Evolutionary conservation across 1,284 basidiomycete genomes (phyloP).

Genomic region (Nidula niveotomentosa): DNA sequence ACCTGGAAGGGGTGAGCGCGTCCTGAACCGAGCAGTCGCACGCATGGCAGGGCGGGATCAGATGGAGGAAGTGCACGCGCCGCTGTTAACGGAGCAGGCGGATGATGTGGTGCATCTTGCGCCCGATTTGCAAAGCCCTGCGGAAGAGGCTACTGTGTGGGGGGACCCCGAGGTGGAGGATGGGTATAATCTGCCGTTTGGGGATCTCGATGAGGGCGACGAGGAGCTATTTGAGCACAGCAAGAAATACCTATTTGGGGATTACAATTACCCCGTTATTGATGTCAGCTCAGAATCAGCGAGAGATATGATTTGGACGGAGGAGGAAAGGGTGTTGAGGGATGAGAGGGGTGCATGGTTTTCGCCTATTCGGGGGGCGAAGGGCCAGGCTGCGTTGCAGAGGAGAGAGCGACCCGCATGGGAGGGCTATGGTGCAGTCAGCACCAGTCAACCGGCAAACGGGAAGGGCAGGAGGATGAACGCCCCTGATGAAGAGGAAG

Average conservation of each 20-base stretch:
- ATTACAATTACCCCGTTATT: constrained; percentile 89
- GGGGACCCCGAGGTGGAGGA: constrained; percentile 39
- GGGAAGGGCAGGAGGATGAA: constrained; percentile 10
- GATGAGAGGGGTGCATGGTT: constrained; percentile 73
- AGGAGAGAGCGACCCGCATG: constrained; percentile 37
- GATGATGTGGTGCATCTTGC: constrained; percentile 68
- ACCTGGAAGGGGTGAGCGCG: constrained; percentile 36
- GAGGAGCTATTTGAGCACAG: constrained; percentile 72
- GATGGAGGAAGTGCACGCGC: constrained; percentile 70
- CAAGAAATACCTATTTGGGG: constrained; percentile 82
- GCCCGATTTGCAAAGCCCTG: constrained; percentile 47
- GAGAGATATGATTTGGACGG: constrained; percentile 64
- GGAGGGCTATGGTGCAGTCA: constrained; percentile 60
- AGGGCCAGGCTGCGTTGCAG: constrained; percentile 36
- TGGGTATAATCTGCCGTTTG: constrained; percentile 67
- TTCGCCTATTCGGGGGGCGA: constrained; percentile 51
- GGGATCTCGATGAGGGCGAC: constrained; percentile 60
- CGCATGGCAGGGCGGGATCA: constrained; percentile 46
- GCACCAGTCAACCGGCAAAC: constrained; percentile 20
- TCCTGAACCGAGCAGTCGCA: constrained; percentile 40
- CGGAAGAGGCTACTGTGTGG: constrained; percentile 39
- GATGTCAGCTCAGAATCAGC: constrained; percentile 82
- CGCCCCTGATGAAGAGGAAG: constrained; percentile 17
- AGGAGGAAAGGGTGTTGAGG: constrained; percentile 67
- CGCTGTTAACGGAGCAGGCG: constrained; percentile 68